Conservation (phyloP, 768 basidiomycete genomes). For the Pholiota microspora region DNA sequence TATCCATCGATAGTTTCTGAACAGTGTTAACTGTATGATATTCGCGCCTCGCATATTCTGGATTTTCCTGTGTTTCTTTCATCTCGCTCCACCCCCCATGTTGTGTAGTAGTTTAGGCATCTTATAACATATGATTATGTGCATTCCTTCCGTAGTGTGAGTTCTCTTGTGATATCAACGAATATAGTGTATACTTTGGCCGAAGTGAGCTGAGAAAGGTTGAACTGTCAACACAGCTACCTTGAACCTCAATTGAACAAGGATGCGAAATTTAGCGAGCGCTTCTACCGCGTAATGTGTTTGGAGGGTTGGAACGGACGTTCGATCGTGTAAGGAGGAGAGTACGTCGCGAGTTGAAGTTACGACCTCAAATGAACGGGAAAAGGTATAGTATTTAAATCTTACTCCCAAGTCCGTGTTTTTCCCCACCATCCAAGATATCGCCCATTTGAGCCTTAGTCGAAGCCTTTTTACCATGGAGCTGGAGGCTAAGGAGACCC, state of each 20-base stretch:
- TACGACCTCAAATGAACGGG: background rate
- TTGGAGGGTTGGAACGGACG: too few species aligned
- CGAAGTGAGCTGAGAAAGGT: background rate
- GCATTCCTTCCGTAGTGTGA: background rate
- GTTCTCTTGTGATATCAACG: background rate
- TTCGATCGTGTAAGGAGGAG: background rate
- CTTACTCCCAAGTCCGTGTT: background rate
- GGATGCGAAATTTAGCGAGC: too few species aligned
- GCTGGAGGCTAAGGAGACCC: too few species aligned
- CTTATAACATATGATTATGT: background rate
- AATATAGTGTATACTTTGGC: background rate
- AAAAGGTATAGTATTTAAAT: background rate
- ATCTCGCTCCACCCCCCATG: background rate
- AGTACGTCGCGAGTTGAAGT: too few species aligned
- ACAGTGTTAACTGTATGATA: background rate
- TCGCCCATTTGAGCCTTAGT: background rate
- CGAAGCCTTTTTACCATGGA: background rate
- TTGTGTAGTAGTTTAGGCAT: background rate
- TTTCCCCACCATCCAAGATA: too few species aligned
- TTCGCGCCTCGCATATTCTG: background rate
- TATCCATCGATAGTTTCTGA: background rate
- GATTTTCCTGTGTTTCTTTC: background rate
- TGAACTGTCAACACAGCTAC: too few species aligned
- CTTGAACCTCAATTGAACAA: too few species aligned
- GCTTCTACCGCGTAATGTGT: too few species aligned